These are phyloP conservation scores for Pseudocercospora crystallina DNA, from an alignment of 2,329 filamentous ascomycete genomes.

Conservation along the genomic window DNA sequence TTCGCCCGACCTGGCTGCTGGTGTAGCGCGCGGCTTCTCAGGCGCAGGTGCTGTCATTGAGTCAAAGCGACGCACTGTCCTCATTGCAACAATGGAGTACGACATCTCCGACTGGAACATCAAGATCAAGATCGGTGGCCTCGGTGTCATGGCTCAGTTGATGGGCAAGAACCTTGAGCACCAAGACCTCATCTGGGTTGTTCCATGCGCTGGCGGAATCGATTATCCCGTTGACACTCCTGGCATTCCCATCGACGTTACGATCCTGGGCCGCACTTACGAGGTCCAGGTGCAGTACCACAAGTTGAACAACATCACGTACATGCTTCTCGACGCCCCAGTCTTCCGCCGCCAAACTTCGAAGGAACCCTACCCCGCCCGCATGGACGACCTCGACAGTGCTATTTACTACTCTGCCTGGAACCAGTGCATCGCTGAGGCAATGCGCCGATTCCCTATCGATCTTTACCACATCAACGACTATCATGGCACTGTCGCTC, in stretches of 20 bases:
- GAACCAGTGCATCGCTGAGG: conserved; percentile 68
- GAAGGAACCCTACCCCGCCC: conserved; percentile 63
- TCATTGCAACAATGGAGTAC: conserved; percentile 72
- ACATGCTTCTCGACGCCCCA: conserved; percentile 65
- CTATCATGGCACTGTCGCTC: conserved; percentile 63
- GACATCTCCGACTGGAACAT: conserved; percentile 69
- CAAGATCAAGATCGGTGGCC: conserved; percentile 70
- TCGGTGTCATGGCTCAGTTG: conserved; percentile 69
- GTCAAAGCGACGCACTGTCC: conserved; percentile 51
- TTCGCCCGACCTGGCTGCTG: conserved; percentile 17
- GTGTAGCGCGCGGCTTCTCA: conserved; percentile 25
- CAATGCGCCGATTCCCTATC: conserved; percentile 61
- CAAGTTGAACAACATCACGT: conserved; percentile 64
- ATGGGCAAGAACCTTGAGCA: conserved; percentile 67
- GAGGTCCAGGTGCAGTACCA: conserved; percentile 66
- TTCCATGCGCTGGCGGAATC: conserved; percentile 58
- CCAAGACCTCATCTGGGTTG: conserved; percentile 61
- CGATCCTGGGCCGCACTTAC: conserved; percentile 60
- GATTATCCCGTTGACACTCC: conserved; percentile 61
- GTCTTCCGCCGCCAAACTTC: conserved; percentile 65
- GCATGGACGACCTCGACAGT: conserved; percentile 68
- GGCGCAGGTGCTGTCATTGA: conserved; percentile 28
- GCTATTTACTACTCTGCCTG: conserved; percentile 69
- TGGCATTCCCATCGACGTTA: conserved; percentile 62
- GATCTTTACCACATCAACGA: conserved; percentile 68